Evolutionary conservation across 1,284 basidiomycete species (phyloP).

Genomic region (Pholiota adiposa): DNA sequence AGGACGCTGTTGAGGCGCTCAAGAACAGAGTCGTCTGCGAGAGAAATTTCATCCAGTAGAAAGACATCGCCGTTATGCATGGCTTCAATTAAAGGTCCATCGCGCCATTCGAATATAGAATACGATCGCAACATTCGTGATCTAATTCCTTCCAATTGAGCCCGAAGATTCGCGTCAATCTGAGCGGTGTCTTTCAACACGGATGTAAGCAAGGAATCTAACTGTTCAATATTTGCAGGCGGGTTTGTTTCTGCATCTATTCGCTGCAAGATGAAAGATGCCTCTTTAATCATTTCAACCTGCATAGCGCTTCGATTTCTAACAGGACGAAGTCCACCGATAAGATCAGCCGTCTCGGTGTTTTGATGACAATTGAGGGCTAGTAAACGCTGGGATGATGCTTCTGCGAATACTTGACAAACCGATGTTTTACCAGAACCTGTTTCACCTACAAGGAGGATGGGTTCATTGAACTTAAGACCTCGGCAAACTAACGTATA

Average conservation of each 20-base stretch:
- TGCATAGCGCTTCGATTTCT: conserved; percentile 71
- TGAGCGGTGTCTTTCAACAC: conserved; percentile 37
- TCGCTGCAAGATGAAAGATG: conserved; percentile 41
- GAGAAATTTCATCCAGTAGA: conserved; percentile 95
- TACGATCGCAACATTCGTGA: conserved; percentile 51
- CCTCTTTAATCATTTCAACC: conserved; percentile 50
- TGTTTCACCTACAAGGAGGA: conserved; percentile 97
- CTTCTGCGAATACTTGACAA: conserved; percentile 87
- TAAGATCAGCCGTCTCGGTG: conserved; percentile 98
- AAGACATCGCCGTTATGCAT: conserved; percentile 90
- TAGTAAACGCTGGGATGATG: conserved; percentile 66
- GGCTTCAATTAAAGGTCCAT: conserved; percentile 92
- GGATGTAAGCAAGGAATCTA: conserved; percentile 41
- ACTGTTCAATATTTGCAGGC: conserved; percentile 36
- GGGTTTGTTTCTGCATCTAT: conserved; percentile 37
- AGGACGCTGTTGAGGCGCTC: conserved; percentile 97
- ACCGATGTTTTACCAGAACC: conserved; percentile 98
- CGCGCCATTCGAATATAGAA: conserved; percentile 96
- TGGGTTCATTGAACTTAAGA: conserved; percentile 90
- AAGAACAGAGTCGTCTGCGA: conserved; percentile 98
- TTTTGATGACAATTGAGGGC: conserved; percentile 97
- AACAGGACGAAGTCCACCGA: conserved; percentile 93
- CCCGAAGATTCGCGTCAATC: conserved; percentile 34
- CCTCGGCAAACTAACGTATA: conserved; percentile 87
- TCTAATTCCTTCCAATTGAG: conserved; percentile 45